Conservation (phyloP, 2,329 filamentous ascomycete species). For the Hymenoscyphus albidus region DNA sequence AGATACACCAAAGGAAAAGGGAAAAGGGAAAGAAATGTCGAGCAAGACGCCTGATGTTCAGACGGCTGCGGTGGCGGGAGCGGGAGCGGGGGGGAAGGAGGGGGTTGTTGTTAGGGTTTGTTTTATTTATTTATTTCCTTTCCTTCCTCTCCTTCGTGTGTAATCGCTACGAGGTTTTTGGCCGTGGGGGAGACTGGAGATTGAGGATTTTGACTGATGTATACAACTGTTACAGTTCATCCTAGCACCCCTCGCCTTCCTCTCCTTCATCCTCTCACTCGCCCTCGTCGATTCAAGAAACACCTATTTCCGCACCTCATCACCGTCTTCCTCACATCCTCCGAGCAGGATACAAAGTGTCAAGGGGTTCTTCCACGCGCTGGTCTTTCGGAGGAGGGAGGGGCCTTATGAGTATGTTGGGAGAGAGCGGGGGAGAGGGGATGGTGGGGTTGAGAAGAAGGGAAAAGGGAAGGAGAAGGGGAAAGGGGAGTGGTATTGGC, state of each 20-base stretch:
- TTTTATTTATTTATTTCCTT: not conserved
- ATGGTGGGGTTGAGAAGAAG: not conserved
- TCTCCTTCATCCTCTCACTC: constrained; percentile 36
- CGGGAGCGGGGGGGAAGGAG: constrained; percentile 21
- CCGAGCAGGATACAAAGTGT: not conserved
- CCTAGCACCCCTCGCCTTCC: constrained; percentile 33
- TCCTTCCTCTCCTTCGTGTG: too few relatives aligned
- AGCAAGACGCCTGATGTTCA: not conserved
- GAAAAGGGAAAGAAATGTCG: not conserved
- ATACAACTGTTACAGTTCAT: constrained; percentile 25
- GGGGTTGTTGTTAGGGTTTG: constrained; percentile 28
- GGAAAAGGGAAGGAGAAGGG: constrained; percentile 9
- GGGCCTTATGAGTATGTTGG: constrained; percentile 27
- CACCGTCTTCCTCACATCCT: not conserved
- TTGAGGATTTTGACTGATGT: not conserved
- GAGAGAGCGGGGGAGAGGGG: constrained; percentile 4
- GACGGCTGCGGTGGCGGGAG: not conserved
- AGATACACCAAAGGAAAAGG: not conserved
- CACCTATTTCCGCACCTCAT: constrained; percentile 18
- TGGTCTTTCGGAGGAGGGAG: constrained; percentile 20
- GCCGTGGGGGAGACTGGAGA: not conserved
- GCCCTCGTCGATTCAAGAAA: constrained; percentile 31
- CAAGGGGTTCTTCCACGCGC: constrained; percentile 19
- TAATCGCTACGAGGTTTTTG: not conserved
- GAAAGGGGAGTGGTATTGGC: constrained; percentile 31